A percentile compares a stretch with the other conserved stretches of the same genome.
Evolutionary conservation across 495 filamentous ascomycete genomes (phyloP).

Genomic region (Chaetomium tenue): DNA sequence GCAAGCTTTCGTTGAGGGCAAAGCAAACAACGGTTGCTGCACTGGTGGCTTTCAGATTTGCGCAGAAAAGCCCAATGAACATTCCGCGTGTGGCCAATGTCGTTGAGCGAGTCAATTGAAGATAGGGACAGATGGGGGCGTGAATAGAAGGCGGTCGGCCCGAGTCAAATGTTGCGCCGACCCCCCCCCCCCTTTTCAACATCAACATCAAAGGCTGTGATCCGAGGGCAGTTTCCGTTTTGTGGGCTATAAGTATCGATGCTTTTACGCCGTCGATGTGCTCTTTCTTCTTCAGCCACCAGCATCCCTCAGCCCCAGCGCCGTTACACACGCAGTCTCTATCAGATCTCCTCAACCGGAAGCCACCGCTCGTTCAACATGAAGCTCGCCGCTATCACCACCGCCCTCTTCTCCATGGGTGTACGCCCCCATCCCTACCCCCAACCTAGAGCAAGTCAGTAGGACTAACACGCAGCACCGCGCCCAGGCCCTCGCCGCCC

Average conservation of each 20-base stretch:
- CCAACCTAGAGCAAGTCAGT: too few species aligned
- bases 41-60: background rate
- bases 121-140: background rate
- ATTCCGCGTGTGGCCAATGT: background rate
- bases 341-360: background rate
- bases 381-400: background rate
- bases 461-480: background rate
- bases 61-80: background rate
- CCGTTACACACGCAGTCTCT: background rate
- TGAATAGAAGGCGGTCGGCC: background rate
- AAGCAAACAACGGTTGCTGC: background rate
- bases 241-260: slow-evolving; percentile 2
- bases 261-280: too few species aligned
- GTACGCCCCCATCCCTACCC: background rate
- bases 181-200: background rate
- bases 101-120: background rate
- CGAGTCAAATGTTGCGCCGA: background rate
- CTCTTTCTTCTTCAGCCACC: background rate
- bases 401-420: slow-evolving; percentile 1
- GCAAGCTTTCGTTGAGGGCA: background rate
- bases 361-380: background rate
- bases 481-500: slow-evolving; percentile 3
- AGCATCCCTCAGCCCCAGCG: background rate
- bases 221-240: background rate
- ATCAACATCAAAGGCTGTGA: background rate